These are phyloP conservation scores for Tolypocladium endophyticum DNA, from an alignment of 2,329 filamentous ascomycete species.

Conservation along the genomic window DNA sequence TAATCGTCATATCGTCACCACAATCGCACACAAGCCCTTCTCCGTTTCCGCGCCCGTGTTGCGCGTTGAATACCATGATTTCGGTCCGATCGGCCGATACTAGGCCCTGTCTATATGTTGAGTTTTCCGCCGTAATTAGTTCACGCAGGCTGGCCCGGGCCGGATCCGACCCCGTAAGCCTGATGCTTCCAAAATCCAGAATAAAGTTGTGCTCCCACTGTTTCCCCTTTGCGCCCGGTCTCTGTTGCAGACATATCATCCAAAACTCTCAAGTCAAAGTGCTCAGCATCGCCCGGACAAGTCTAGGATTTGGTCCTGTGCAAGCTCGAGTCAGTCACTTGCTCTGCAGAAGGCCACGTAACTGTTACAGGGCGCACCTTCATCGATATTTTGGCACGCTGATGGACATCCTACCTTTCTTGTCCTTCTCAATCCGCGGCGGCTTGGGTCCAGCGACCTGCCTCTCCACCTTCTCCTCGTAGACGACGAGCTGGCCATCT, in stretches of 20 bases:
- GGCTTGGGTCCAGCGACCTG: conserved; percentile 43
- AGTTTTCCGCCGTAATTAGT: background rate
- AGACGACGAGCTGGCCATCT: conserved; percentile 53
- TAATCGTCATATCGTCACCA: background rate
- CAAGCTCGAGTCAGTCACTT: conserved; percentile 19
- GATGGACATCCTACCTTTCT: conserved; percentile 91
- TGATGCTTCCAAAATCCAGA: background rate
- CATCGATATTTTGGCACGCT: conserved; percentile 63
- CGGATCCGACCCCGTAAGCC: too few species aligned
- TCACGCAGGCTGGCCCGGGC: background rate
- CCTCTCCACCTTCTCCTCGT: conserved; percentile 48
- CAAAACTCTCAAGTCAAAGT: conserved; percentile 50
- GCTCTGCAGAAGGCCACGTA: conserved; percentile 4
- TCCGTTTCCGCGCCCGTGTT: background rate
- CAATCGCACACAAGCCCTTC: background rate
- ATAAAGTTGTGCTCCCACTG: background rate
- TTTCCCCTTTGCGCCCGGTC: background rate
- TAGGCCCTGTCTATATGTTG: background rate
- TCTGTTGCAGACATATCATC: background rate
- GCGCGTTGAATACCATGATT: background rate
- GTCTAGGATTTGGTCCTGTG: conserved; percentile 50
- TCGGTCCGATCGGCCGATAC: background rate
- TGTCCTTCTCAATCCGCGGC: conserved; percentile 72
- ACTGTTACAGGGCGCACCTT: conserved; percentile 33
- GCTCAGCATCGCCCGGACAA: conserved; percentile 60